Evolutionary conservation across 345 rosid genomes (phyloP).

Genomic region (Anacardium occidentale): DNA sequence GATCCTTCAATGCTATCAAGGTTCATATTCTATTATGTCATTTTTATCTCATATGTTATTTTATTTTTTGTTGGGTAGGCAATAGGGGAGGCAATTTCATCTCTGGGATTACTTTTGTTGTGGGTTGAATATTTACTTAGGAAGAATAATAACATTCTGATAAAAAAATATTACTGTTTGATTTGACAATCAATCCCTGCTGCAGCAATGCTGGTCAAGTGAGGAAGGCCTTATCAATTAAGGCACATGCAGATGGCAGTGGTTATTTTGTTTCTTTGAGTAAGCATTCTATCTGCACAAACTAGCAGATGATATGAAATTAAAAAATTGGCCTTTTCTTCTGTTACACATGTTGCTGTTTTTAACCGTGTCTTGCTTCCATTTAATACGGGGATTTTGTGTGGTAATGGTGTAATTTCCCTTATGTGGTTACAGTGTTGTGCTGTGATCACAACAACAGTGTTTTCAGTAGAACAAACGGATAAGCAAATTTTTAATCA

Average conservation of each 20-base stretch:
- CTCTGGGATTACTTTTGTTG: background rate
- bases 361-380: background rate
- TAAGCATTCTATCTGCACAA: slow-evolving; percentile 36
- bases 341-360: background rate
- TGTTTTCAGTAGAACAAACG: background rate
- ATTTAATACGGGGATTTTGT: background rate
- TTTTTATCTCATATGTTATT: background rate
- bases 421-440: background rate
- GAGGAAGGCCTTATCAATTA: slow-evolving; percentile 77
- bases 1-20: slow-evolving; percentile 87
- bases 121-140: background rate
- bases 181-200: slow-evolving; percentile 20
- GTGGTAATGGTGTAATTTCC: background rate
- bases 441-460: background rate
- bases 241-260: slow-evolving; percentile 54
- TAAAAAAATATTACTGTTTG: no score
- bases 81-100: background rate
- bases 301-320: slow-evolving; percentile 9
- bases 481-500: background rate
- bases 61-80: background rate
- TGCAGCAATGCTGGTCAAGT: slow-evolving; percentile 94
- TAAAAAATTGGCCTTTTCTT: background rate
- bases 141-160: background rate
- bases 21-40: slow-evolving; percentile 27
- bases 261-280: slow-evolving; percentile 80